Evolutionary conservation across 225 moss, liverwort and hornwort species (phyloP).

Genomic region (Marchantia polymorpha): DNA sequence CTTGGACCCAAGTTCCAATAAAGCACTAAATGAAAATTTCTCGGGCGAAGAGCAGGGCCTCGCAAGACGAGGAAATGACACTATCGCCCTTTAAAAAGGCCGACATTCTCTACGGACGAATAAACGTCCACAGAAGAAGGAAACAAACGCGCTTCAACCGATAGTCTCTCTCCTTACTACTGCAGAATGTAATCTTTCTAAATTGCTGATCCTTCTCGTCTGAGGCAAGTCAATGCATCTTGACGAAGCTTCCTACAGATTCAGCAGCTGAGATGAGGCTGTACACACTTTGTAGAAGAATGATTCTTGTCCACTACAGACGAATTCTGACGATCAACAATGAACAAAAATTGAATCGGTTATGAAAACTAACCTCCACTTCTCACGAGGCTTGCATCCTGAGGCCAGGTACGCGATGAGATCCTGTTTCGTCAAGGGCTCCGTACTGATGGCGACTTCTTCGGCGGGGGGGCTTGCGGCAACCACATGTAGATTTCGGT

Average conservation of each 20-base stretch:
- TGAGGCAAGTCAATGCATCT: neutral
- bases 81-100: neutral
- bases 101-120: neutral
- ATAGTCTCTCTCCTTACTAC: neutral
- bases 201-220: neutral
- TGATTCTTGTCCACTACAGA: neutral
- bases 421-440: slow-evolving; percentile 68
- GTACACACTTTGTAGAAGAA: too few species aligned
- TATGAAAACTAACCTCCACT: slow-evolving; percentile 68
- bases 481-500: slow-evolving; percentile 36
- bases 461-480: slow-evolving; percentile 78
- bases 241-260: neutral
- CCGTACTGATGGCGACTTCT: slow-evolving; percentile 39
- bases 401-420: slow-evolving; percentile 81
- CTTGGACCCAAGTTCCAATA: neutral
- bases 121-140: neutral
- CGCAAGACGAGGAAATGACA: neutral
- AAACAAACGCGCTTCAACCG: neutral
- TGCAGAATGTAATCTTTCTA: neutral
- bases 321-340: neutral
- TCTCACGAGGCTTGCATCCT: slow-evolving; percentile 86
- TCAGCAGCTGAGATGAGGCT: neutral
- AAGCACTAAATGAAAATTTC: neutral
- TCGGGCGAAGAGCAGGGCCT: neutral
- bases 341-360: neutral